Conservation (phyloP, 345 rosid species). For the Hypericum androsaemum region DNA sequence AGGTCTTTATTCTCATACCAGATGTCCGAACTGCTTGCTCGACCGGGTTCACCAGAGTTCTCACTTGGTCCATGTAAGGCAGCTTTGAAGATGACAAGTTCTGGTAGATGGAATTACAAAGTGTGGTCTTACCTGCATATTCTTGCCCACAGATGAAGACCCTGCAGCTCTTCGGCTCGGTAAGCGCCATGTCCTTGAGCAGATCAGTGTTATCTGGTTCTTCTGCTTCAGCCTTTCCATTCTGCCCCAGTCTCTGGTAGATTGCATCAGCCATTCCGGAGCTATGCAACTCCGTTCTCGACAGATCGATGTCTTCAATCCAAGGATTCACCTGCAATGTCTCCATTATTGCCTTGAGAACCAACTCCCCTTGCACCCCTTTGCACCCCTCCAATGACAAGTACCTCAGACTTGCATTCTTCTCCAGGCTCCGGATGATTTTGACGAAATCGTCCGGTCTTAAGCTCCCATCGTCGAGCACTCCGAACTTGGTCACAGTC, state of each 20-base stretch:
- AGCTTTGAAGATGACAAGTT: slow-evolving; percentile 56
- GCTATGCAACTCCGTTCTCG: slow-evolving; percentile 60
- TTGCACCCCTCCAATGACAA: slow-evolving; percentile 80
- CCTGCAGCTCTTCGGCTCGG: slow-evolving; percentile 70
- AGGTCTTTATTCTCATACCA: slow-evolving; percentile 79
- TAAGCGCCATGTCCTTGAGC: slow-evolving; percentile 79
- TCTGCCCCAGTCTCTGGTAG: slow-evolving; percentile 68
- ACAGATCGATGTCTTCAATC: slow-evolving; percentile 77
- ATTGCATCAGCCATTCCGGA: slow-evolving; percentile 64
- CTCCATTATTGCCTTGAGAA: slow-evolving; percentile 59
- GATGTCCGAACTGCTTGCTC: slow-evolving; percentile 75
- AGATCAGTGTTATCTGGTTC: slow-evolving; percentile 44
- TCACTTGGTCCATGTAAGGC: slow-evolving; percentile 72
- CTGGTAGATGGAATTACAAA: slow-evolving; percentile 64
- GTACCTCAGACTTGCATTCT: slow-evolving; percentile 58
- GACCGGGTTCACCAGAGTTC: slow-evolving; percentile 66
- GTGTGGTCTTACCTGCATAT: slow-evolving; percentile 77
- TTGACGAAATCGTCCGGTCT: slow-evolving; percentile 64
- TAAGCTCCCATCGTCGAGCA: slow-evolving; percentile 60
- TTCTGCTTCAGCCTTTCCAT: slow-evolving; percentile 36
- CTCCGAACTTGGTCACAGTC: slow-evolving; percentile 51
- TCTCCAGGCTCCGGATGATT: slow-evolving; percentile 62
- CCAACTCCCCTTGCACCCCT: slow-evolving; percentile 65
- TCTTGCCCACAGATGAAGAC: slow-evolving; percentile 95
- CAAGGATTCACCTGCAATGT: slow-evolving; percentile 78